Conservation (phyloP, 202 grass and related monocot species). For the Carex arenaria region DNA sequence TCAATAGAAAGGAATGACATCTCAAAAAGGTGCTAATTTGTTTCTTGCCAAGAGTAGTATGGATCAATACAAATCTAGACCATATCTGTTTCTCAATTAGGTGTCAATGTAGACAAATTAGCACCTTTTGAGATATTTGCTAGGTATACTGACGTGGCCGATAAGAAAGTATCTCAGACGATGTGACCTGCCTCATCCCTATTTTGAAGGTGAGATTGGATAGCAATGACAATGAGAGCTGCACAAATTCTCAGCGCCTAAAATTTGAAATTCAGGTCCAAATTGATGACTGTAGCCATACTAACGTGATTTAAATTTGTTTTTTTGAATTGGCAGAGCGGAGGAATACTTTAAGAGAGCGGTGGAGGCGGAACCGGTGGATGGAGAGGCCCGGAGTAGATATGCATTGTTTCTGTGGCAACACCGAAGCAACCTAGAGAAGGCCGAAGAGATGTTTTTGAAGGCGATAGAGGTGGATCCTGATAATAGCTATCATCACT, state of each 20-base stretch:
- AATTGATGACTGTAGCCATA: not conserved
- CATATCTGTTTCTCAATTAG: not conserved
- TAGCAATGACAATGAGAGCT: not conserved
- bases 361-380: slow-evolving; percentile 46
- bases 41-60: not conserved
- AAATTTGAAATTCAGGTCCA: not conserved
- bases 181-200: slow-evolving; percentile 15
- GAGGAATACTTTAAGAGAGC: slow-evolving; percentile 71
- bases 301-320: not conserved
- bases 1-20: too few species aligned
- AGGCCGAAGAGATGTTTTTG: slow-evolving; percentile 78
- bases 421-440: slow-evolving; percentile 35
- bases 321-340: slow-evolving; percentile 37
- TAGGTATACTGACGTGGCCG: not conserved
- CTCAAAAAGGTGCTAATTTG: not conserved
- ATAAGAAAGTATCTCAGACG: slow-evolving; percentile 8
- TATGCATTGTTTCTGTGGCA: slow-evolving; percentile 88
- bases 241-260: not conserved
- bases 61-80: not conserved
- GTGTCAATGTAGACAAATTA: slow-evolving; percentile 16
- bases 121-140: slow-evolving; percentile 24
- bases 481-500: slow-evolving; percentile 44
- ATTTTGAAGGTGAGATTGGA: slow-evolving; percentile 12
- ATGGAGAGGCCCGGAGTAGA: slow-evolving; percentile 68
- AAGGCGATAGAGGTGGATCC: slow-evolving; percentile 51